These are phyloP conservation scores for Eucalyptus marginata DNA, from an alignment of 345 rosid species.

Conservation along the genomic window DNA sequence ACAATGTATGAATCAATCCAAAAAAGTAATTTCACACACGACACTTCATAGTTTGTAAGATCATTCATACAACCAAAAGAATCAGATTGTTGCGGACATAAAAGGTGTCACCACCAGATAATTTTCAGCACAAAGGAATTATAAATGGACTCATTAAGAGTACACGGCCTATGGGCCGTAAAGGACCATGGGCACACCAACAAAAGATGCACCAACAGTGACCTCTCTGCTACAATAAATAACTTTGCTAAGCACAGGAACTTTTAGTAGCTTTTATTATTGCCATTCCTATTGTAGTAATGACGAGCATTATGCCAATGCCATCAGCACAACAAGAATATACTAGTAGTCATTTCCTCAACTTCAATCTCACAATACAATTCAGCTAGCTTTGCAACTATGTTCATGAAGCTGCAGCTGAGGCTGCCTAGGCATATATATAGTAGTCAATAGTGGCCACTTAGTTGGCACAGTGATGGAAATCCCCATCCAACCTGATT, in stretches of 20 bases:
- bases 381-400: background rate
- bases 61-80: background rate
- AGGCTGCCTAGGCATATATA: background rate
- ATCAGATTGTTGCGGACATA: background rate
- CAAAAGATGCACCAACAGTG: background rate
- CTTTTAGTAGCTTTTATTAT: background rate
- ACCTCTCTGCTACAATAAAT: background rate
- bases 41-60: background rate
- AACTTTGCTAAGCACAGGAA: background rate
- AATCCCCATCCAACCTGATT: background rate
- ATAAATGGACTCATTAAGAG: background rate
- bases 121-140: background rate
- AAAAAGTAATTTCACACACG: background rate
- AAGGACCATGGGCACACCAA: background rate
- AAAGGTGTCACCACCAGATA: background rate
- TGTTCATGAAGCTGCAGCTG: background rate
- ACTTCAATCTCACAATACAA: background rate
- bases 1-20: background rate
- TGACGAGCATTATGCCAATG: background rate
- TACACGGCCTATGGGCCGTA: background rate
- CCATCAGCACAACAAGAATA: background rate
- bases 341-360: background rate
- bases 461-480: background rate
- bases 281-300: background rate
- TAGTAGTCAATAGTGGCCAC: background rate